Percentiles rank a stretch among this genome's conserved stretches.
Conservation (phyloP, 441 rosid species). For the Mallotus repandus region DNA sequence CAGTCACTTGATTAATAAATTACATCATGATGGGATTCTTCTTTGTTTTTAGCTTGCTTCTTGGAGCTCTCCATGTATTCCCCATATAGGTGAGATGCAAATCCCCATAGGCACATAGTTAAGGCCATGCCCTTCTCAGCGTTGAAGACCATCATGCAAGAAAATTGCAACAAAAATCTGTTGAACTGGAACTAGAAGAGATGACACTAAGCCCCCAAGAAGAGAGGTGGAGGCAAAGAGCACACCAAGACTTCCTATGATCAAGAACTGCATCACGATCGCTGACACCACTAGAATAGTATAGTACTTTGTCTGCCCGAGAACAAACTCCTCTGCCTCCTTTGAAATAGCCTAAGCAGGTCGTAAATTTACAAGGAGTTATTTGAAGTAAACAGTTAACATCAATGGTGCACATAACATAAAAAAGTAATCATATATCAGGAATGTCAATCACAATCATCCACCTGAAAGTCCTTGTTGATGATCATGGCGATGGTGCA, state of each 20-base stretch:
- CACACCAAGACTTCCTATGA: constrained; percentile 16
- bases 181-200: constrained; percentile 21
- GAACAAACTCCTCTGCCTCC: constrained; percentile 16
- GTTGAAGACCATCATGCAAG: constrained; percentile 16
- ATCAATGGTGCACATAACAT: neutral
- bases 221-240: constrained; percentile 21
- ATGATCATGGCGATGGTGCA: constrained; percentile 23
- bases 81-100: constrained; percentile 21
- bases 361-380: no score
- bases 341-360: constrained; percentile 17
- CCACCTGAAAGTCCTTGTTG: constrained; percentile 24
- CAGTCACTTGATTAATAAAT: no score
- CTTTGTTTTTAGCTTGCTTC: constrained; percentile 1
- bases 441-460: neutral
- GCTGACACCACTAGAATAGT: constrained; percentile 1
- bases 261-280: constrained; percentile 3
- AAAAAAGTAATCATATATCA: neutral
- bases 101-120: constrained; percentile 19
- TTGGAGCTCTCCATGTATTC: constrained; percentile 2
- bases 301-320: constrained; percentile 17
- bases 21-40: neutral
- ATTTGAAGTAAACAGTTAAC: no score
- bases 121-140: constrained; percentile 23
- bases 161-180: constrained; percentile 20
- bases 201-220: constrained; percentile 18